Evolutionary conservation across 2,329 filamentous ascomycete species (phyloP).

Genomic region (Balansia obtecta): DNA sequence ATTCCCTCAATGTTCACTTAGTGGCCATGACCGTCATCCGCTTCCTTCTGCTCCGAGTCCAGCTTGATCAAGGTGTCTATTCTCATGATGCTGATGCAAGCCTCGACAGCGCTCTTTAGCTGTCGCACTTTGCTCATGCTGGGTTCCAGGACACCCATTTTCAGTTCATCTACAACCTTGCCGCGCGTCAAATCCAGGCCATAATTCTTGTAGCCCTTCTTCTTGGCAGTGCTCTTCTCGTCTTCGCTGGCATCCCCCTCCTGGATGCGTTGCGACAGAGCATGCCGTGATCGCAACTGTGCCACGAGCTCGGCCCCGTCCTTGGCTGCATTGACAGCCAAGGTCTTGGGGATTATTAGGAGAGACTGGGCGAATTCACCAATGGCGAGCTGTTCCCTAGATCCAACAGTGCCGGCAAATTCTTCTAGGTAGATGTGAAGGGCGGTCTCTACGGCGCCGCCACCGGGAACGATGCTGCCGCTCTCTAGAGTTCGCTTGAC

Average conservation of each 20-base stretch:
- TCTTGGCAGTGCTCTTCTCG: slow-evolving; percentile 79
- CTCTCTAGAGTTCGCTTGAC: slow-evolving; percentile 96
- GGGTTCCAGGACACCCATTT: slow-evolving; percentile 89
- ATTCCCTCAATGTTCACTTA: slow-evolving; percentile 20
- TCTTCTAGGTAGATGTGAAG: slow-evolving; percentile 98
- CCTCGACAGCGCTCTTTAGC: slow-evolving; percentile 96
- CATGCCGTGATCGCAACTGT: slow-evolving; percentile 87
- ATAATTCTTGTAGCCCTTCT: slow-evolving; percentile 98
- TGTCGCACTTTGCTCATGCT: slow-evolving; percentile 98
- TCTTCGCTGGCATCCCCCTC: slow-evolving; percentile 77
- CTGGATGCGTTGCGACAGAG: slow-evolving; percentile 81
- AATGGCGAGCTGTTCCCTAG: slow-evolving; percentile 93
- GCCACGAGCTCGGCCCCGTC: slow-evolving; percentile 91
- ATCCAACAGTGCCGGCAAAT: slow-evolving; percentile 93
- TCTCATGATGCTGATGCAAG: slow-evolving; percentile 97
- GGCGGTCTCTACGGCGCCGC: slow-evolving; percentile 95
- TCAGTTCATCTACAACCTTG: slow-evolving; percentile 84
- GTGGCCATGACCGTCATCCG: slow-evolving; percentile 75
- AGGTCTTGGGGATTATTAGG: slow-evolving; percentile 87
- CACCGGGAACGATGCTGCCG: slow-evolving; percentile 90
- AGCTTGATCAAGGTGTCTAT: slow-evolving; percentile 98
- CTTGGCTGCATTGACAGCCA: slow-evolving; percentile 94
- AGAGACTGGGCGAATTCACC: slow-evolving; percentile 94
- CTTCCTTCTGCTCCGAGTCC: slow-evolving; percentile 68
- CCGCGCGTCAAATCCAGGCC: slow-evolving; percentile 82